These are phyloP conservation scores for Phytophthora multivora DNA, from an alignment of 352 stramenopile species.

Conservation along the genomic window DNA sequence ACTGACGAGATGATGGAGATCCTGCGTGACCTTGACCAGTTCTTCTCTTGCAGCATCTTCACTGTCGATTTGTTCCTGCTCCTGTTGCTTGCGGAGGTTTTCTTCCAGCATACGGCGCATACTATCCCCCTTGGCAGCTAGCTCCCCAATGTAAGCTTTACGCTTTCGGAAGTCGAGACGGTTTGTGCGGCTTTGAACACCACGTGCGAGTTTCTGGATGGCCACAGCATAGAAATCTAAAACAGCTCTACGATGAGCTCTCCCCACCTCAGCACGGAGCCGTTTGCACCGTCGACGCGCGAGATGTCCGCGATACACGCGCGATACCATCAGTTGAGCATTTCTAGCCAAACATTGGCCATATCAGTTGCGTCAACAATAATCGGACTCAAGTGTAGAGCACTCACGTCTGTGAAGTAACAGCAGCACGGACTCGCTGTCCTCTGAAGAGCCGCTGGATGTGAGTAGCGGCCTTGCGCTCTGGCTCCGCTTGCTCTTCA, in stretches of 20 bases:
- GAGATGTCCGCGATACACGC: slow-evolving; percentile 65
- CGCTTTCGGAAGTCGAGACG: slow-evolving; percentile 64
- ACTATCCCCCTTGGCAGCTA: slow-evolving; percentile 51
- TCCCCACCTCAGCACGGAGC: slow-evolving; percentile 19
- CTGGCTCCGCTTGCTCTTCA: slow-evolving; percentile 38
- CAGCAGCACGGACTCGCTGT: slow-evolving; percentile 49
- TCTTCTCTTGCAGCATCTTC: slow-evolving; percentile 48
- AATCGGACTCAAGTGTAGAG: neutral
- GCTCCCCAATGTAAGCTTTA: slow-evolving; percentile 59
- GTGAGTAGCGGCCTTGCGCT: slow-evolving; percentile 47
- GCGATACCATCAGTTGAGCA: slow-evolving; percentile 56
- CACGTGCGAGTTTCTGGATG: slow-evolving; percentile 64
- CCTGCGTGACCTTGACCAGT: slow-evolving; percentile 55
- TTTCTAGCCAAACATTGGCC: slow-evolving; percentile 28
- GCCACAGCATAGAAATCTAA: slow-evolving; percentile 54
- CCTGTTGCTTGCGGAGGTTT: slow-evolving; percentile 47
- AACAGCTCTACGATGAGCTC: slow-evolving; percentile 34
- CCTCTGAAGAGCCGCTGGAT: slow-evolving; percentile 72
- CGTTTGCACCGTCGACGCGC: slow-evolving; percentile 36
- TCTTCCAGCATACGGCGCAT: slow-evolving; percentile 54
- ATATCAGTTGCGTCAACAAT: neutral
- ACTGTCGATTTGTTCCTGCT: slow-evolving; percentile 42
- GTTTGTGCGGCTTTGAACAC: slow-evolving; percentile 47
- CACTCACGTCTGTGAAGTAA: slow-evolving; percentile 43
- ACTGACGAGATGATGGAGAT: slow-evolving; percentile 71